Evolutionary conservation across 148 eudicot species (phyloP), one percentile per base, ranked within the genome.

Genomic region (Vaccinium darrowii): DNA sequence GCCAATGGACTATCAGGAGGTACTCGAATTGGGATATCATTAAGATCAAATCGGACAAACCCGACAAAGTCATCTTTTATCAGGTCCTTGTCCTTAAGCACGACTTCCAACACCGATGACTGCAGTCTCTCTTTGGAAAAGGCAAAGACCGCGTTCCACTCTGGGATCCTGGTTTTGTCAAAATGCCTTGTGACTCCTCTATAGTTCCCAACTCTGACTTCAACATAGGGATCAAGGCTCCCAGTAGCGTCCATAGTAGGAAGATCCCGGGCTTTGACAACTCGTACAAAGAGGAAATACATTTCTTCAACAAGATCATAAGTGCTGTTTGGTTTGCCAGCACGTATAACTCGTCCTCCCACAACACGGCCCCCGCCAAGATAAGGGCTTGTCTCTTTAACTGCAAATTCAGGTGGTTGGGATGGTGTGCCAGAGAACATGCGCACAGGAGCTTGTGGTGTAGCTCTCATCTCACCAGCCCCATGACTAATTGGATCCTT

Each of bases 1-100:
- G 98, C 98, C 83, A 95, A 86, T 2, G 98, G 96, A 84, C 98
- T 94, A 84, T 95, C 98, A 0, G 98, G 98, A 27, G 98, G 96
- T 23, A 93, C 98, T 12, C 98, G 89, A 0, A 85, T 88, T 0
- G 98, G 98, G 10, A 95, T 86, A 69, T 95, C 98, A 62, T 78
- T 73, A 15, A 95, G 89, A 83, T 92, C 98, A 78, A 93, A 86
- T 12, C 93, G 87, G 53, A 92, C 79, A 7, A 86, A 18, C 11
- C 98, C 98, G 36, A 94, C 91, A 86, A 93, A 93, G 82, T 94
- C 98, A 84, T 95, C 98, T 89, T 91, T 93, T 50, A 95, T 60
- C 79, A 92, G 57, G 87, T 95, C 95, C 90, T 95, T 95, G 85
- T 95, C 98, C 84, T 91, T 93, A 0, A 95, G 89, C 49, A 81